These are phyloP conservation scores for Xylaria curta DNA, from an alignment of 495 filamentous ascomycete genomes.

Conservation along the genomic window DNA sequence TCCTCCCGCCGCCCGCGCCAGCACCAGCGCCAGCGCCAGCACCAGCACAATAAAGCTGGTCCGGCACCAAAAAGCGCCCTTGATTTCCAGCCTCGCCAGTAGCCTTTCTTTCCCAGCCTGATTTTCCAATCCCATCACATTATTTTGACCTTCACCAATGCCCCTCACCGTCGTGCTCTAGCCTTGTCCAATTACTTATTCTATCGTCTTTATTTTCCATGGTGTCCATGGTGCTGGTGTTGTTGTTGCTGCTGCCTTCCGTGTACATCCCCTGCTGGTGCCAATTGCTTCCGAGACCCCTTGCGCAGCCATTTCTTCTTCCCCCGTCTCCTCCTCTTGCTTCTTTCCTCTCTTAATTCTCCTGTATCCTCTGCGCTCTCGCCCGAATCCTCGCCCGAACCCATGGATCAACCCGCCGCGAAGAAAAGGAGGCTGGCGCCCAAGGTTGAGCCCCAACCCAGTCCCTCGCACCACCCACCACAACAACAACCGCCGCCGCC, in stretches of 20 bases:
- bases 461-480: conserved; percentile 36
- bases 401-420: conserved; percentile 44
- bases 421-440: conserved; percentile 47
- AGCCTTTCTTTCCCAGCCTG: conserved; percentile 38
- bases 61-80: conserved; percentile 27
- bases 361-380: background rate
- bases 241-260: conserved; percentile 12
- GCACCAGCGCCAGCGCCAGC: background rate
- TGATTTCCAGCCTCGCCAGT: conserved; percentile 43
- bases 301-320: background rate
- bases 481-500: conserved; percentile 18
- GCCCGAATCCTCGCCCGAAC: conserved; percentile 5
- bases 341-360: background rate
- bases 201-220: conserved; percentile 26
- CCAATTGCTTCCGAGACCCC: conserved; percentile 28
- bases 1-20: conserved; percentile 21
- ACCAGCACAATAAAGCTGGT: conserved; percentile 23
- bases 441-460: conserved; percentile 44
- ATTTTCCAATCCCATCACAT: conserved; percentile 37
- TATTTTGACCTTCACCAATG: conserved; percentile 28
- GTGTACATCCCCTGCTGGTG: conserved; percentile 20
- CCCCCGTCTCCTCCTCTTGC: background rate
- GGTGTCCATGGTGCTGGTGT: conserved; percentile 11
- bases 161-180: background rate
- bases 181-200: conserved; percentile 15